A percentile compares a stretch with the other conserved stretches of the same genome.
Evolutionary conservation across 306 rosid species (phyloP).

Genomic region (Pyrus pyrifolia): DNA sequence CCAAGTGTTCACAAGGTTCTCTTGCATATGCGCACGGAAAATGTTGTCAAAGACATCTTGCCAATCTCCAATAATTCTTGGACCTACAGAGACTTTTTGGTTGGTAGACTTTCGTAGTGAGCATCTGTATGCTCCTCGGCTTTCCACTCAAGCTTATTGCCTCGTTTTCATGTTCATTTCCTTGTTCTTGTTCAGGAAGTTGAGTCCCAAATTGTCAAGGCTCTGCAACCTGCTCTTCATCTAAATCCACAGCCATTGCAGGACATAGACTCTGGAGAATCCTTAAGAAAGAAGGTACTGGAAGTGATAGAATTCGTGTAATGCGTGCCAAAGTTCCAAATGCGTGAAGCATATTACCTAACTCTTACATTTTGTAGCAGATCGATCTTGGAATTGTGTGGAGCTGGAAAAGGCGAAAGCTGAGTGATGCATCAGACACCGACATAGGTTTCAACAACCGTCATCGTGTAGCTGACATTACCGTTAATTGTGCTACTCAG

Average conservation of each 20-base stretch:
- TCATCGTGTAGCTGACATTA: not conserved
- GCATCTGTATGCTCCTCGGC: not conserved
- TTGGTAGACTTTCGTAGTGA: constrained; percentile 6
- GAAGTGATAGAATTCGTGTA: not conserved
- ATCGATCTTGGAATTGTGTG: constrained; percentile 29
- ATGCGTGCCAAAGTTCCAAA: not conserved
- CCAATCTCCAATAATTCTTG: constrained; percentile 22
- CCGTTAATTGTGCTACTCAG: constrained; percentile 4
- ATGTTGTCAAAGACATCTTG: constrained; percentile 34
- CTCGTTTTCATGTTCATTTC: not conserved
- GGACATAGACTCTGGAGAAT: constrained; percentile 1
- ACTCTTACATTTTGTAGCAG: constrained; percentile 12
- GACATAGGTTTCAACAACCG: not conserved
- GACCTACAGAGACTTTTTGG: constrained; percentile 33
- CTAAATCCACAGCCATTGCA: constrained; percentile 23
- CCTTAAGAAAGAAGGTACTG: constrained; percentile 23
- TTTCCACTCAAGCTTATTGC: constrained; percentile 5
- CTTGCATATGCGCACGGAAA: constrained; percentile 26
- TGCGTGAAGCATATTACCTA: not conserved
- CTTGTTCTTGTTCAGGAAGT: constrained; percentile 23
- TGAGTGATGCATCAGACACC: not conserved
- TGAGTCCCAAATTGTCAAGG: constrained; percentile 32
- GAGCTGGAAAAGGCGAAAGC: constrained; percentile 33
- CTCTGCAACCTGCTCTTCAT: constrained; percentile 36
- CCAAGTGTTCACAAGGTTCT: constrained; percentile 26